A percentile compares a stretch with the other conserved stretches of the same genome.
These are phyloP conservation scores for Gaertneriomyces sp. DNA, from an alignment of 192 early-diverging fungal species.

Conservation along the genomic window DNA sequence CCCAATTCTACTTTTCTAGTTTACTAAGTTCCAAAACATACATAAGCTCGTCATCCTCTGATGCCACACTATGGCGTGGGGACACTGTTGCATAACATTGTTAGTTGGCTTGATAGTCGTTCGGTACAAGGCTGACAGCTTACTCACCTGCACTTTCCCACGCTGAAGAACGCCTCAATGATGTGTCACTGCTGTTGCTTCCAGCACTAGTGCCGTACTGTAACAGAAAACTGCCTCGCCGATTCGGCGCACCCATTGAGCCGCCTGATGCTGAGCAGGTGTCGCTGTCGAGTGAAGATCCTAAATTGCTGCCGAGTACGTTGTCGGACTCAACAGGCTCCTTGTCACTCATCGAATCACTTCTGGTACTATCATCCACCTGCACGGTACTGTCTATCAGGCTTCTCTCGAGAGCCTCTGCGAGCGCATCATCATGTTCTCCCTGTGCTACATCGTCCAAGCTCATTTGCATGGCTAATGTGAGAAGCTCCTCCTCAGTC, in stretches of 20 bases:
- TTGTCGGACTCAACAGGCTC: background rate
- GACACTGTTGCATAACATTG: background rate
- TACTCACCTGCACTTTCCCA: background rate
- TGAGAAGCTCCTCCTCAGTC: constrained; percentile 54
- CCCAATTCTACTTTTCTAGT: constrained; percentile 13
- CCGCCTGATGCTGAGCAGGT: background rate
- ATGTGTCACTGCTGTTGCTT: background rate
- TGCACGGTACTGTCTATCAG: background rate
- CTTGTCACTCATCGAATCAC: background rate
- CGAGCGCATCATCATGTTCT: constrained; percentile 11
- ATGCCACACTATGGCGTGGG: constrained; percentile 4
- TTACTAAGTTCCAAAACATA: constrained; percentile 27
- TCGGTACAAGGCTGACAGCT: background rate
- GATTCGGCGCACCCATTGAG: background rate
- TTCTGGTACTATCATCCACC: background rate
- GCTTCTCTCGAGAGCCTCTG: constrained; percentile 21
- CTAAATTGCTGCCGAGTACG: background rate
- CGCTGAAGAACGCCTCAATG: background rate
- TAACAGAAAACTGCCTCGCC: background rate
- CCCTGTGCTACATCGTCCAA: constrained; percentile 3
- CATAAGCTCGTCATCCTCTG: constrained; percentile 27
- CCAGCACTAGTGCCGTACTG: background rate
- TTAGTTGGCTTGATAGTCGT: background rate
- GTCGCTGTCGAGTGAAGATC: background rate
- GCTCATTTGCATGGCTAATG: constrained; percentile 56